phyloP scores from a whole-genome alignment of 345 rosid species.

The Atalantia buxifolia region DNA sequence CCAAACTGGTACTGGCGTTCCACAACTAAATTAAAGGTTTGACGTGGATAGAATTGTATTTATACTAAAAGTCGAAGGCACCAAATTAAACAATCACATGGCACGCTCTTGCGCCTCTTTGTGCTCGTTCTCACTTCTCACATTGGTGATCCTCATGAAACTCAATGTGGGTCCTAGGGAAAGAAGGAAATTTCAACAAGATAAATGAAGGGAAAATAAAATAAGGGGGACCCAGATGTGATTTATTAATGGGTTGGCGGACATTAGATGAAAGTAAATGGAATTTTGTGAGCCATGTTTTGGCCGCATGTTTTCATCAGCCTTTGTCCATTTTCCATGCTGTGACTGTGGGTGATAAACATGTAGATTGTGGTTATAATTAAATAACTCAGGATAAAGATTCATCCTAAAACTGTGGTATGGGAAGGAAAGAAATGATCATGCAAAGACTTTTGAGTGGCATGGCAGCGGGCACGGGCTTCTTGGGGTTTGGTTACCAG shows the following conservation, averaged over 20 bases:
- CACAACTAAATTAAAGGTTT: background rate
- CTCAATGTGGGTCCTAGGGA: background rate
- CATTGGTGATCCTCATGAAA: background rate
- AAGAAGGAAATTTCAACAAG: background rate
- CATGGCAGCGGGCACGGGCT: background rate
- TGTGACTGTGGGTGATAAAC: background rate
- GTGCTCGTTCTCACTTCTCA: background rate
- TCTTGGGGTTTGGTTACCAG: background rate
- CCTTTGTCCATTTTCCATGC: background rate
- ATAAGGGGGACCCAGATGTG: background rate
- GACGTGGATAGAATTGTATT: background rate
- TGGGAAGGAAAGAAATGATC: background rate
- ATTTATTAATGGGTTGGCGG: background rate
- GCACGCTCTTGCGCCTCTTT: background rate
- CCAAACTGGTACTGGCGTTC: background rate
- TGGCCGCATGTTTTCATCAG: constrained; percentile 6
- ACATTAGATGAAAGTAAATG: background rate
- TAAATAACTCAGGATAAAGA: no score
- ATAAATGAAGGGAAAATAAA: background rate
- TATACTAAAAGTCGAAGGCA: background rate
- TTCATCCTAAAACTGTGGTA: background rate
- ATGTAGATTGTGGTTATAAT: no score
- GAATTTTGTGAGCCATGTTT: constrained; percentile 4
- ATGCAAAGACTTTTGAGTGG: background rate
- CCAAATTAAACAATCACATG: constrained; percentile 11